Conservation (phyloP, 176 grass and related monocot genomes). For the Juncus effusus region DNA sequence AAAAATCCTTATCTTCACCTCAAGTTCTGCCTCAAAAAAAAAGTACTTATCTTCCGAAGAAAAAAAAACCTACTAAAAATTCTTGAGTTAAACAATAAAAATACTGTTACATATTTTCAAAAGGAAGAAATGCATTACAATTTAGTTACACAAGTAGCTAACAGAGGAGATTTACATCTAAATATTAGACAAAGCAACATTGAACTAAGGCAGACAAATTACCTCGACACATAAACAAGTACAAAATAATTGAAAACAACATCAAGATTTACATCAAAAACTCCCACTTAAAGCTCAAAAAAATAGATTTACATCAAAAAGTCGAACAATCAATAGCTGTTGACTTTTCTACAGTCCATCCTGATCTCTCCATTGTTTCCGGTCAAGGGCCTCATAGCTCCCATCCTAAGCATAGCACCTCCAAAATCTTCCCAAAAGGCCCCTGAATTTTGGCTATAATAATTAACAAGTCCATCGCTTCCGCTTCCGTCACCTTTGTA, state of each 20-base stretch:
- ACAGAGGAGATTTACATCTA: no score
- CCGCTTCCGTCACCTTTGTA: slow-evolving; percentile 42
- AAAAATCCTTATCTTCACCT: no score
- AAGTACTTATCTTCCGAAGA: no score
- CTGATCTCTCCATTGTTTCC: not conserved
- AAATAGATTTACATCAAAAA: not conserved
- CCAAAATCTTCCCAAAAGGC: slow-evolving; percentile 58
- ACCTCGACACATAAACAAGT: not conserved
- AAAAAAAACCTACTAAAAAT: no score
- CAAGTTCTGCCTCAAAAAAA: no score
- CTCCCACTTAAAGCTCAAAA: not conserved
- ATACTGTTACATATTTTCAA: no score
- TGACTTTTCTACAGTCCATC: slow-evolving; percentile 9
- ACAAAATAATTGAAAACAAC: not conserved
- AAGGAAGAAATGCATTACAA: no score
- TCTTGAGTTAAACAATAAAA: no score
- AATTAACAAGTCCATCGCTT: slow-evolving; percentile 34
- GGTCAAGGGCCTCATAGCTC: slow-evolving; percentile 5
- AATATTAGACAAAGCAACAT: not conserved
- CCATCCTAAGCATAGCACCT: slow-evolving; percentile 57
- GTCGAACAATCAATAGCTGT: not conserved
- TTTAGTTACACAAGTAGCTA: no score
- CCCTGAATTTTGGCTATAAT: slow-evolving; percentile 31
- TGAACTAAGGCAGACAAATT: not conserved
- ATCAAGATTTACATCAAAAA: not conserved